Conservation (phyloP, 2,329 filamentous ascomycete genomes). For the Colletotrichum liriopes region DNA sequence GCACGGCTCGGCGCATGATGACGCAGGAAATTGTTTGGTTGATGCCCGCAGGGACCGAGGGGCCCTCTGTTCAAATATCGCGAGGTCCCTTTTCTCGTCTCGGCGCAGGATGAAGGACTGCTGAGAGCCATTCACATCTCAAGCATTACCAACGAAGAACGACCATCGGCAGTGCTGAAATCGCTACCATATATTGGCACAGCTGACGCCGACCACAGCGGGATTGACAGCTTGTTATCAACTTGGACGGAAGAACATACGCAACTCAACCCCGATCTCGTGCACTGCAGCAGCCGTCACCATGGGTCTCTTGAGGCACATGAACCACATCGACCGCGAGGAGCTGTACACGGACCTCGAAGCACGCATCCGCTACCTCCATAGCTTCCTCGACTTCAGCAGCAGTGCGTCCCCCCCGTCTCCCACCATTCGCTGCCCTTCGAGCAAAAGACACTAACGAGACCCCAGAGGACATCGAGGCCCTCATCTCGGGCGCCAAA, state of each 20-base stretch:
- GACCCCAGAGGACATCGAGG: conserved; percentile 78
- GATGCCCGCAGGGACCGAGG: no score
- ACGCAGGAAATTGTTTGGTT: conserved; percentile 7
- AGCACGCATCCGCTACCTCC: conserved; percentile 79
- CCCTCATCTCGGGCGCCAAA: conserved; percentile 77
- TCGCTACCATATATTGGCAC: neutral
- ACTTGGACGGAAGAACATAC: neutral
- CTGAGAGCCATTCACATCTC: neutral
- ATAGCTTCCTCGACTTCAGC: conserved; percentile 83
- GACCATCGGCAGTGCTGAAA: neutral
- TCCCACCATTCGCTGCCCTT: conserved; percentile 23
- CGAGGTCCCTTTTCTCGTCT: neutral
- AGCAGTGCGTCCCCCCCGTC: conserved; percentile 66
- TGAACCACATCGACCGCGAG: conserved; percentile 78
- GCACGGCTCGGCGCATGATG: conserved; percentile 36
- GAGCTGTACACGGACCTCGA: conserved; percentile 81
- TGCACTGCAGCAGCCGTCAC: neutral
- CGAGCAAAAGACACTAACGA: neutral
- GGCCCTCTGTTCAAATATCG: conserved; percentile 35
- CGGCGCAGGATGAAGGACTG: neutral
- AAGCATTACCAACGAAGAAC: conserved; percentile 1
- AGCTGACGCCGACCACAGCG: neutral
- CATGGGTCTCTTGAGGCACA: conserved; percentile 44
- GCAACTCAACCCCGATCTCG: neutral
- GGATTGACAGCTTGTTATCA: neutral